Conservation (phyloP, 306 rosid genomes). For the Urtica urens region DNA sequence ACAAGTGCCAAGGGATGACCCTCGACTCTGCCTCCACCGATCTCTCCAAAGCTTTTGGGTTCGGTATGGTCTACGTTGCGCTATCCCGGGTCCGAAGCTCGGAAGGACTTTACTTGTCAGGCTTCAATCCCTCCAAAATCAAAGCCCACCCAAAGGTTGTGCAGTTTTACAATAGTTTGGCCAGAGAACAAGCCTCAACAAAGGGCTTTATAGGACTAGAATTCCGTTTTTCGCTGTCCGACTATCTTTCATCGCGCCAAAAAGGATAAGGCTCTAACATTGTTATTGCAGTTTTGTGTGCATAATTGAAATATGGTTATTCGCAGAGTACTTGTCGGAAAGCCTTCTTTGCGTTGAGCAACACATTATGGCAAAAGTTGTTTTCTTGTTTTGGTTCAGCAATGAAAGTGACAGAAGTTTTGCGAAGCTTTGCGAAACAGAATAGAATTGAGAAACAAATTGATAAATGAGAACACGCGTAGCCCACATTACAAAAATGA, state of each 20-base stretch:
- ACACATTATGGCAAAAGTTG: too few relatives aligned
- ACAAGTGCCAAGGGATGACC: conserved; percentile 57
- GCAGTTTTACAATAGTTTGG: conserved; percentile 23
- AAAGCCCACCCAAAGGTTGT: conserved; percentile 30
- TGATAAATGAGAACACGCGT: too few relatives aligned
- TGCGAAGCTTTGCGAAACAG: too few relatives aligned
- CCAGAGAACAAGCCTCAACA: neutral
- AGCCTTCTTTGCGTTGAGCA: too few relatives aligned
- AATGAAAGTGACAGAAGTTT: too few relatives aligned
- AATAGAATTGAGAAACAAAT: too few relatives aligned
- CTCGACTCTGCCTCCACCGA: conserved; percentile 29
- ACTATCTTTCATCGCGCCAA: neutral
- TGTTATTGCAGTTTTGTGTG: too few relatives aligned
- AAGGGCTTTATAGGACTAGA: neutral
- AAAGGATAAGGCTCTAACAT: neutral
- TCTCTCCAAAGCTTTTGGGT: conserved; percentile 32
- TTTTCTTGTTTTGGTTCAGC: too few relatives aligned
- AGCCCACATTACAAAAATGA: too few relatives aligned
- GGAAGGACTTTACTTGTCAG: conserved; percentile 35
- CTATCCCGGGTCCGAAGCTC: conserved; percentile 38
- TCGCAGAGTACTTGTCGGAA: too few relatives aligned
- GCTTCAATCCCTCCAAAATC: conserved; percentile 27
- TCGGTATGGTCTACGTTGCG: conserved; percentile 47
- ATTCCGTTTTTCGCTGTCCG: neutral
- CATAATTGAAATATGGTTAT: too few relatives aligned